phyloP scores from a whole-genome alignment of 495 filamentous ascomycete genomes.

The Hyaloscypha finlandica region DNA sequence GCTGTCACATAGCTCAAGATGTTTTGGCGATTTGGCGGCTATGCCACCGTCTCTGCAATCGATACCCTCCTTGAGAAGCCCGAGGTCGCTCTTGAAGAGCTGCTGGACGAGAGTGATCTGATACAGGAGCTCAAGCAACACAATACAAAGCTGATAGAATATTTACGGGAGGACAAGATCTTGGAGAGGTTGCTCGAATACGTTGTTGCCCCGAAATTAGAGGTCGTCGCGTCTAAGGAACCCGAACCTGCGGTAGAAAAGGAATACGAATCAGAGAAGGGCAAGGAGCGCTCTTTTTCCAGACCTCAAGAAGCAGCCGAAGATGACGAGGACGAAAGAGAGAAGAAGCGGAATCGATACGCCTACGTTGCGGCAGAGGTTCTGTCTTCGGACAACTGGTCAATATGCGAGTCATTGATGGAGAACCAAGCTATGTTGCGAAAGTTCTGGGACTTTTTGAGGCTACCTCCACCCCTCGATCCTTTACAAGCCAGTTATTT shows the following conservation, averaged over 20 bases:
- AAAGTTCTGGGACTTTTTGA: conserved; percentile 89
- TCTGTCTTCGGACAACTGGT: conserved; percentile 94
- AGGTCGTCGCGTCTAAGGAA: conserved; percentile 55
- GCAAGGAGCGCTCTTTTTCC: conserved; percentile 52
- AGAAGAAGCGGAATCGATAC: conserved; percentile 88
- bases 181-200: conserved; percentile 88
- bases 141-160: conserved; percentile 97
- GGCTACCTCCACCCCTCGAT: conserved; percentile 77
- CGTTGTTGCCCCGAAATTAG: conserved; percentile 75
- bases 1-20: conserved; percentile 65
- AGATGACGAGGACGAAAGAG: conserved; percentile 70
- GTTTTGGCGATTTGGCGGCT: conserved; percentile 99
- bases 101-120: conserved; percentile 92
- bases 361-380: conserved; percentile 92
- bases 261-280: conserved; percentile 37
- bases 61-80: conserved; percentile 95
- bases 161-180: conserved; percentile 82
- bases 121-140: conserved; percentile 98
- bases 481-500: conserved; percentile 95
- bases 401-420: conserved; percentile 89
- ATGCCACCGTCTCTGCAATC: conserved; percentile 94
- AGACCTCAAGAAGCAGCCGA: conserved; percentile 43
- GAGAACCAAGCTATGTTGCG: conserved; percentile 74
- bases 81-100: conserved; percentile 90
- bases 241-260: conserved; percentile 52